Base-by-base conservation (phyloP, 2,329 filamentous ascomycete species). In the Torrubiellomyces zombiae region DNA sequence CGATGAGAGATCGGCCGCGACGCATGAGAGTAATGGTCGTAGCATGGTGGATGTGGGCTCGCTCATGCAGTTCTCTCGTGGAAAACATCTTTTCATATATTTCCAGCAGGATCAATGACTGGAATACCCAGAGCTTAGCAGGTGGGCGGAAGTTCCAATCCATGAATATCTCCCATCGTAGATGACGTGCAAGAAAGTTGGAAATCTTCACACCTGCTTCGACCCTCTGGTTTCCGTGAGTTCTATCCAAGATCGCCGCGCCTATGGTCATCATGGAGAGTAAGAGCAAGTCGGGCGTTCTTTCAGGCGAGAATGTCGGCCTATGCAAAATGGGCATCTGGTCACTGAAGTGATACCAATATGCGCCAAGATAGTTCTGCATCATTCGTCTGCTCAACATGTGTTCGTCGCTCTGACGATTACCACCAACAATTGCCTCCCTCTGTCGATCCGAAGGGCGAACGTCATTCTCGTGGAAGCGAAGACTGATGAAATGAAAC, bases 1-100 rank as follows among this genome's bases (percentile, higher is more conserved):
- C 86, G 33, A 93, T 85, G 9, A 98, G 58, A 2, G 85, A 92
- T 39, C 83, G 79, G 5, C 89, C 89, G 39, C 89, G 70, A 18
- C 89, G 75, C 86, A 98, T 95, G 30, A 95, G 57, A 0, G 85
- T 93, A 34, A 98, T 72, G 0, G 85, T 94, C 0, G 86, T 94
- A 9, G 86, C 86, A 45, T 98, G 89, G 42, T 95, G 86, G 22
- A 95, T 93, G 39, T 95, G 86, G 2, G 86, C 86, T 36, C 89
- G 67, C 51, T 98, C 89, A 48, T 98, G 89, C 16, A 95, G 58
- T 30, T 81, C 75, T 34, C 85, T 68, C 1, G 86, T 93, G 19
- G 83, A 89, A 48, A 86, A 95, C 78, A 93, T 89, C 60, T 98
- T 98, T 55, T 98, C 89, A 41, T 92, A 95, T 1, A 93, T 57